Conservation (phyloP, 2,329 filamentous ascomycete genomes). For the Penicillium sp. region DNA sequence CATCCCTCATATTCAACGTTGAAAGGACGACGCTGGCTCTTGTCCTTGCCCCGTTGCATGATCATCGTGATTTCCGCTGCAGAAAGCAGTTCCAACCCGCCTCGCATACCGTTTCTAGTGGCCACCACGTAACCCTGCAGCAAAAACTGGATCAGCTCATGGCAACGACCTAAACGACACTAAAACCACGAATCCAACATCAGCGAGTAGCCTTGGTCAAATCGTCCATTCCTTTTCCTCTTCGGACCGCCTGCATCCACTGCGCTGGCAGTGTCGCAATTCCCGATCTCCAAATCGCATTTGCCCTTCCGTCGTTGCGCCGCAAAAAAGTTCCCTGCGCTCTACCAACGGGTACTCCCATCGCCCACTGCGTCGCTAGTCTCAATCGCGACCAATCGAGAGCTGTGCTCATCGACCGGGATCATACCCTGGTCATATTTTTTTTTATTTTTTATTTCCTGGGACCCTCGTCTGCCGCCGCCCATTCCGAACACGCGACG, state of each 20-base stretch:
- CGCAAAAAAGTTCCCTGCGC: conserved; percentile 18
- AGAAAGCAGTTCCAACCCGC: conserved; percentile 22
- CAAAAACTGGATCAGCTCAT: conserved; percentile 28
- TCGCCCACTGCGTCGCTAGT: conserved; percentile 22
- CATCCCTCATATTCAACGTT: neutral
- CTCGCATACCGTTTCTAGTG: conserved; percentile 27
- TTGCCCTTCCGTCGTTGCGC: conserved; percentile 17
- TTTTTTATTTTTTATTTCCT: conserved; percentile 6
- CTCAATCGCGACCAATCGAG: conserved; percentile 19
- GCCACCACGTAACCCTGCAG: conserved; percentile 39
- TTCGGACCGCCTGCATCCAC: conserved; percentile 38
- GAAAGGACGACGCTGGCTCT: conserved; percentile 21
- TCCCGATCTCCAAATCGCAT: conserved; percentile 28
- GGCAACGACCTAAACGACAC: conserved; percentile 23
- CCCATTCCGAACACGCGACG: conserved; percentile 21
- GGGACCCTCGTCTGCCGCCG: conserved; percentile 5
- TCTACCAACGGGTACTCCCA: conserved; percentile 25
- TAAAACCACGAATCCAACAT: conserved; percentile 25
- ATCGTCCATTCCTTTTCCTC: conserved; percentile 34
- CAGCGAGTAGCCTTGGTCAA: conserved; percentile 25
- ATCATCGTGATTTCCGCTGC: conserved; percentile 26
- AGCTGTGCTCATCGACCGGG: conserved; percentile 2
- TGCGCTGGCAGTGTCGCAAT: conserved; percentile 38
- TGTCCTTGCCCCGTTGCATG: conserved; percentile 21
- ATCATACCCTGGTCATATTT: conserved; percentile 10